A percentile compares a stretch with the other conserved stretches of the same genome.
Conservation (phyloP, 1,284 basidiomycete genomes). For the Fomitopsis pinicola region DNA sequence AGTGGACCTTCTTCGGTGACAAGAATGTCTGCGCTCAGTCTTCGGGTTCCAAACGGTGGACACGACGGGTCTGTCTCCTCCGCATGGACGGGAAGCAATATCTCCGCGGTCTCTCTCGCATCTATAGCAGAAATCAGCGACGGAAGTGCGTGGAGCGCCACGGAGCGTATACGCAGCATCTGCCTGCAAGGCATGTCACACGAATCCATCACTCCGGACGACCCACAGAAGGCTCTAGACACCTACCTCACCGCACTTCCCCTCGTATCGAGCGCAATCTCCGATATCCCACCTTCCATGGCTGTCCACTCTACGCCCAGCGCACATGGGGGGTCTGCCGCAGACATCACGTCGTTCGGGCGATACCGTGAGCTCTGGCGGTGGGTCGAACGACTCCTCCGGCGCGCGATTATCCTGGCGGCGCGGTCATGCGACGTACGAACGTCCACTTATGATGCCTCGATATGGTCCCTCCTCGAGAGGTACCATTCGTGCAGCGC, state of each 20-base stretch:
- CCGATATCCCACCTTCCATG: conserved; percentile 42
- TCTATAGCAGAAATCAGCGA: conserved; percentile 51
- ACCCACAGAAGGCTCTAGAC: conserved; percentile 44
- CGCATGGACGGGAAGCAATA: conserved; percentile 44
- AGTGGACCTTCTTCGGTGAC: conserved; percentile 45
- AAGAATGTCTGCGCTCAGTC: conserved; percentile 35
- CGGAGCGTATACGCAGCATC: conserved; percentile 59
- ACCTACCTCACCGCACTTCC: conserved; percentile 53
- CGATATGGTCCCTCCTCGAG: conserved; percentile 54
- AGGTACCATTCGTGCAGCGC: conserved; percentile 60
- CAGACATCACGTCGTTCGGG: conserved; percentile 48
- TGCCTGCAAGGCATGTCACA: conserved; percentile 64
- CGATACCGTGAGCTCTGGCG: conserved; percentile 74
- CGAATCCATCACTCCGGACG: conserved; percentile 45
- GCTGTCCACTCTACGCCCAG: conserved; percentile 28
- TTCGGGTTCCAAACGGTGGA: conserved; percentile 31
- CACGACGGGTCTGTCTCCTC: conserved; percentile 40
- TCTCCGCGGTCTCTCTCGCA: conserved; percentile 35
- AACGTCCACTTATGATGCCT: conserved; percentile 28
- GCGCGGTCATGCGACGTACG: conserved; percentile 41
- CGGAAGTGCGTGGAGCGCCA: conserved; percentile 60
- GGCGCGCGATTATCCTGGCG: conserved; percentile 58
- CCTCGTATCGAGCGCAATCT: conserved; percentile 46
- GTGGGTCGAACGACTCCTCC: conserved; percentile 72
- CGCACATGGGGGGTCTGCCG: conserved; percentile 24